Base-by-base conservation (phyloP, 139 green algal species). In the Coelastrella sp. region DNA sequence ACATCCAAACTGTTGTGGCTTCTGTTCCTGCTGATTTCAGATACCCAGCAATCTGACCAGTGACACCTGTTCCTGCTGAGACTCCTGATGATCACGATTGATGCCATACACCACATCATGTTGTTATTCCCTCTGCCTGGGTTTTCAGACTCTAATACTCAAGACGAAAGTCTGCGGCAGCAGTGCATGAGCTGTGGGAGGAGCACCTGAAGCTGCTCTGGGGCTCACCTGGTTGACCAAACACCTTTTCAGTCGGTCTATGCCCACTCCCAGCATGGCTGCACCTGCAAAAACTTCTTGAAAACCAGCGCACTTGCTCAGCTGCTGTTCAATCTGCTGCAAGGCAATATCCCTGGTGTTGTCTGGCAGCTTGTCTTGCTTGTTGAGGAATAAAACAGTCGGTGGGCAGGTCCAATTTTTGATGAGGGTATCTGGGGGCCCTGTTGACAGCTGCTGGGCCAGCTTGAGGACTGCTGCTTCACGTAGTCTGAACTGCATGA, bases 341-440 rank as follows among this genome's bases (percentile, higher is more conserved):
- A 90, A n/a, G 7, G 57, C 73, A 15, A 79, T 68, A 1, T 56
- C n/a, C 59, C 87, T 65, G 12, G 56, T 72, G 25, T 90, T n/a
- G 20, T 75, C 35, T 12, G 61, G 35, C 58, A 92, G 59, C 60
- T 91, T 86, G 57, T 92, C 90, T 57, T 91, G 75, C 73, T 92
- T 92, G 57, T 92, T 92, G 49, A 92, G 79, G 80, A 91, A 82
- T 19, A 91, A 22, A 4, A 80, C 14, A 10, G 58, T 25, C 9
- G 87, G 81, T 22, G 87, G 87, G 11, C 56, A 24, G 20, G 25
- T 49, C 87, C 81, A 88, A 58, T 61, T n/a, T 6, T 22, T 19
- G 17, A 60, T 10, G 7, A 92, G 61, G 35, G 60, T 68, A 7
- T 72, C 19, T 8, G 65, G 74, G 20, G 89, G 89, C 7, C 74